Evolutionary conservation across 192 early-diverging fungal species (phyloP).

Genomic region (Helicostylum pulchrum): DNA sequence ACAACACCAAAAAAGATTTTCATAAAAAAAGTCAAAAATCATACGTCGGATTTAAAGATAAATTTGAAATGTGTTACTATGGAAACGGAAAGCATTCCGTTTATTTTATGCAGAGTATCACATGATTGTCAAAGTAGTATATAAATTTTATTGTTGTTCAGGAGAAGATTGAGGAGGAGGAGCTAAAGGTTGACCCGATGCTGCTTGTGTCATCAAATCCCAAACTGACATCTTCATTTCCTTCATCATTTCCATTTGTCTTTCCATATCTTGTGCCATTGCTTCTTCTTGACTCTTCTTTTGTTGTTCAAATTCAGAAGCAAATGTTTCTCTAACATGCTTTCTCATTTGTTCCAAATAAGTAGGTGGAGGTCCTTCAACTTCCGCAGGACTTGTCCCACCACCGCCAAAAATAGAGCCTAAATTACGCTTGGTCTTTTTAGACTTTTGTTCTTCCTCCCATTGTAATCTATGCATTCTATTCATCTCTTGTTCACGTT

Average conservation of each 20-base stretch:
- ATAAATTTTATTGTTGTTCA: conserved; percentile 13
- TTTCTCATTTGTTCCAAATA: conserved; percentile 62
- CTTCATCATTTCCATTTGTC: conserved; percentile 71
- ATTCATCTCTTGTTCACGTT: conserved; percentile 68
- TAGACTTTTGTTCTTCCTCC: conserved; percentile 58
- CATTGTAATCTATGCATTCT: conserved; percentile 59
- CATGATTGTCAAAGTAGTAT: conserved; percentile 7
- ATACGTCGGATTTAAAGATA: not conserved
- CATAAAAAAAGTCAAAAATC: too few relatives aligned
- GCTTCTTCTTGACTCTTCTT: conserved; percentile 63
- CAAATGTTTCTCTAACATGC: conserved; percentile 60
- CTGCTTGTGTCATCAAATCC: conserved; percentile 67
- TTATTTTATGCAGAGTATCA: conserved; percentile 8
- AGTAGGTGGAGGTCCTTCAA: conserved; percentile 63
- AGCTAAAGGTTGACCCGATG: conserved; percentile 22
- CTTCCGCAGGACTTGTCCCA: conserved; percentile 34
- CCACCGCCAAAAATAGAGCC: conserved; percentile 41
- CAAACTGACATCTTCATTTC: conserved; percentile 88
- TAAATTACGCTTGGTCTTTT: conserved; percentile 58
- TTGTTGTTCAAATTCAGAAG: conserved; percentile 67
- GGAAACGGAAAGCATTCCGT: conserved; percentile 15
- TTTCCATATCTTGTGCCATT: conserved; percentile 64
- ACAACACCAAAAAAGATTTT: too few relatives aligned
- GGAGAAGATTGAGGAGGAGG: conserved; percentile 1
- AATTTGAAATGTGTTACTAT: conserved; percentile 2